phyloP scores from a whole-genome alignment of 139 green algal genomes.

The Chara braunii region DNA sequence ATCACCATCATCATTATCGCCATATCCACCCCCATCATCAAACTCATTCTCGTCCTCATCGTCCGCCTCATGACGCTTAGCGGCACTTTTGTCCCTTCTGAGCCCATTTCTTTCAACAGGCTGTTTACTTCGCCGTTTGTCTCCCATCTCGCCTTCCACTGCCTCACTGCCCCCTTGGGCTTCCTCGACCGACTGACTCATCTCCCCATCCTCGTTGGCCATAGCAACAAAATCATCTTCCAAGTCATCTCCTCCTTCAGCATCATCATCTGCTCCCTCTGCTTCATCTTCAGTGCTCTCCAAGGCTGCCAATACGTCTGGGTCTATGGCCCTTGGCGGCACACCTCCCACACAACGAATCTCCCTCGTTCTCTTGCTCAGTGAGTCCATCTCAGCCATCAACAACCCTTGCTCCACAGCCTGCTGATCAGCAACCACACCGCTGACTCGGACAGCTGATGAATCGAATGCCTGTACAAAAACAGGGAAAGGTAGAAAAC shows the following conservation, averaged over 20 bases:
- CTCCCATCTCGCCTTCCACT: constrained; percentile 4
- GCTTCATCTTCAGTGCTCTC: constrained; percentile 35
- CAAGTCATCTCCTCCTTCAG: constrained; percentile 38
- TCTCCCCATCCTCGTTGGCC: constrained; percentile 19
- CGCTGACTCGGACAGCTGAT: constrained; percentile 8
- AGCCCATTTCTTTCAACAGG: background rate
- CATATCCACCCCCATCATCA: background rate
- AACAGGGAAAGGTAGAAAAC: no score
- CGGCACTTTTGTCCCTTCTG: background rate
- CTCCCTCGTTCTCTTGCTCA: constrained; percentile 22
- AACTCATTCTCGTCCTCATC: constrained; percentile 3
- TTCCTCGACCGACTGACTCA: no score
- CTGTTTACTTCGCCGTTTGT: constrained; percentile 5
- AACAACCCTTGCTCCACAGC: no score
- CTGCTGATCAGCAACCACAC: no score
- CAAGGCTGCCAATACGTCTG: constrained; percentile 20
- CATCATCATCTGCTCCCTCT: constrained; percentile 40
- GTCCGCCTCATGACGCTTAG: constrained; percentile 3
- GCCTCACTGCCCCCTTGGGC: constrained; percentile 19
- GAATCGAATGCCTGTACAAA: constrained; percentile 27
- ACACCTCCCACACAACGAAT: background rate
- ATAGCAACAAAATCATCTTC: constrained; percentile 43
- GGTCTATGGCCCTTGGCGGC: constrained; percentile 9
- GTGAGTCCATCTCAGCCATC: background rate
- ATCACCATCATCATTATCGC: constrained; percentile 20